Evolutionary conservation across 2,329 filamentous ascomycete genomes (phyloP).

Genomic region (Fusarium mangiferae): DNA sequence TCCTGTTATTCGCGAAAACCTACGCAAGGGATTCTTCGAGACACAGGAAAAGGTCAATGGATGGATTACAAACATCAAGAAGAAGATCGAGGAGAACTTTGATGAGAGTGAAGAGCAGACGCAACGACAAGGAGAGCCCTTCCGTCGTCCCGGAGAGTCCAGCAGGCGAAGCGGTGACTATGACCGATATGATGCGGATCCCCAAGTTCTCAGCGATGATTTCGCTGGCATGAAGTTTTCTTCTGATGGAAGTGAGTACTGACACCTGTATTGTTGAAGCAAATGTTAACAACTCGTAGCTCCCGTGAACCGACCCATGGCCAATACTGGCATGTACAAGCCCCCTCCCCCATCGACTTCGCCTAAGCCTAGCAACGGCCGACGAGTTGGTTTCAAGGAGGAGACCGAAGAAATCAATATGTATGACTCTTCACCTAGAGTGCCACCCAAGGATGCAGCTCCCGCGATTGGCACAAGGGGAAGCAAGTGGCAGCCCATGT

Average conservation of each 20-base stretch:
- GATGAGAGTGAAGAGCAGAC: slow-evolving; percentile 69
- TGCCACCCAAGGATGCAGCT: slow-evolving; percentile 61
- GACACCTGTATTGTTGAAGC: neutral
- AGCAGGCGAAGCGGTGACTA: slow-evolving; percentile 84
- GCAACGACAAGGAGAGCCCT: slow-evolving; percentile 46
- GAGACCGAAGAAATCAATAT: slow-evolving; percentile 81
- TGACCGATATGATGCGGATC: slow-evolving; percentile 93
- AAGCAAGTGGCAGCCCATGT: slow-evolving; percentile 98
- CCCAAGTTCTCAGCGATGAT: slow-evolving; percentile 88
- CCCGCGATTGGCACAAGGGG: slow-evolving; percentile 67
- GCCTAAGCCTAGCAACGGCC: slow-evolving; percentile 59
- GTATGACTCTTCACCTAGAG: slow-evolving; percentile 73
- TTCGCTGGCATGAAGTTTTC: slow-evolving; percentile 78
- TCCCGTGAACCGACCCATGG: slow-evolving; percentile 66
- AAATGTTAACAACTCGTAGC: slow-evolving; percentile 42
- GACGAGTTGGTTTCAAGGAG: slow-evolving; percentile 68
- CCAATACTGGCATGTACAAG: slow-evolving; percentile 85
- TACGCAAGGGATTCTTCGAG: slow-evolving; percentile 93
- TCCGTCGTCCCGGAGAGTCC: slow-evolving; percentile 67
- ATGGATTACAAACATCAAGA: slow-evolving; percentile 92
- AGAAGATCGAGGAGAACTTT: slow-evolving; percentile 91
- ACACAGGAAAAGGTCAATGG: slow-evolving; percentile 93
- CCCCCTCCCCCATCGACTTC: slow-evolving; percentile 65
- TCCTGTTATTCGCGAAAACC: slow-evolving; percentile 89
- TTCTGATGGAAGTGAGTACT: slow-evolving; percentile 68